A percentile compares a stretch with the other conserved stretches of the same genome.
Conservation (phyloP, 2,329 filamentous ascomycete genomes). For the Cladosporium sp. region DNA sequence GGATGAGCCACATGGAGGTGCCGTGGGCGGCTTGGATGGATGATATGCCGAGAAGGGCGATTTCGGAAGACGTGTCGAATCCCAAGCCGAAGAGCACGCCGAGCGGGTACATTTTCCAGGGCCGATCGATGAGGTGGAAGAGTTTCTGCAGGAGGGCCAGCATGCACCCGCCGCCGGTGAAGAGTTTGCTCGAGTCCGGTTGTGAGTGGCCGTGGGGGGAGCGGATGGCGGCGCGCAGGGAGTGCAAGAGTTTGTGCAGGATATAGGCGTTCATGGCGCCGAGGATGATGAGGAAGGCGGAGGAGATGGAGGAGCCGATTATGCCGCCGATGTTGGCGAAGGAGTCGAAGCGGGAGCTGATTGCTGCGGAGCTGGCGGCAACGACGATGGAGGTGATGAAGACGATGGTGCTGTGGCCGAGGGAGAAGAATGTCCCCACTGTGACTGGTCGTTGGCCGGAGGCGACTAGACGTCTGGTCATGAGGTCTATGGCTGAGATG, state of each 20-base stretch:
- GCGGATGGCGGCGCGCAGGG: slow-evolving; percentile 59
- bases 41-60: slow-evolving; percentile 84
- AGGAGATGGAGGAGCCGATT: slow-evolving; percentile 81
- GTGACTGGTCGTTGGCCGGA: slow-evolving; percentile 81
- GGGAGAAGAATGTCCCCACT: slow-evolving; percentile 89
- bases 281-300: slow-evolving; percentile 74
- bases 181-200: slow-evolving; percentile 39
- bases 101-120: slow-evolving; percentile 95
- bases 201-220: slow-evolving; percentile 35
- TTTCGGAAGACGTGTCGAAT: slow-evolving; percentile 93
- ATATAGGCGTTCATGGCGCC: slow-evolving; percentile 84
- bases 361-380: slow-evolving; percentile 79
- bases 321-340: slow-evolving; percentile 81
- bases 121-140: slow-evolving; percentile 67
- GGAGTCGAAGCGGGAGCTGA: slow-evolving; percentile 72
- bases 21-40: slow-evolving; percentile 80
- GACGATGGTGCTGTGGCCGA: slow-evolving; percentile 92
- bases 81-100: slow-evolving; percentile 83
- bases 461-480: slow-evolving; percentile 84
- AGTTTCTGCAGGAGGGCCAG: slow-evolving; percentile 66
- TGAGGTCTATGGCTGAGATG: slow-evolving; percentile 85
- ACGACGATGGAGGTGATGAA: slow-evolving; percentile 86
- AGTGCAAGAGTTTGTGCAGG: slow-evolving; percentile 67
- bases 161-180: slow-evolving; percentile 74
- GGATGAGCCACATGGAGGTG: slow-evolving; percentile 87